phyloP scores from a whole-genome alignment of 192 early-diverging fungal genomes.

The Phycomyces blakesleeanus region DNA sequence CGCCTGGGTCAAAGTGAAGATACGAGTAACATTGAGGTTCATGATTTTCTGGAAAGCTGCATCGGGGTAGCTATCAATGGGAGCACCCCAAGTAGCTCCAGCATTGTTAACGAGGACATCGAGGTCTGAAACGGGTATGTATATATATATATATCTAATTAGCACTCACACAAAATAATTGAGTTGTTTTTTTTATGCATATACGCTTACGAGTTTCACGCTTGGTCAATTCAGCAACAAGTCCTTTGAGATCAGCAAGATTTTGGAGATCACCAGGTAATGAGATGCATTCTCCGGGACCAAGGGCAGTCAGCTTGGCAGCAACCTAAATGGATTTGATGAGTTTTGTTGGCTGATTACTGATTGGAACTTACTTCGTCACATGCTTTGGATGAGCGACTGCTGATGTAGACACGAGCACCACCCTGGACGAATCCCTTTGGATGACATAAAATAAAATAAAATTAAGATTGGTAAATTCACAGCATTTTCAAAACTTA shows the following conservation, averaged over 20 bases:
- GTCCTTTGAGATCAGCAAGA: constrained; percentile 47
- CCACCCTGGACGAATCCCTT: constrained; percentile 80
- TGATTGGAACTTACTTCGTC: constrained; percentile 27
- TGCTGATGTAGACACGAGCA: constrained; percentile 88
- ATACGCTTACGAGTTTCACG: constrained; percentile 51
- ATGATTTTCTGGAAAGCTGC: constrained; percentile 69
- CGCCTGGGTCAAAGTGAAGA: constrained; percentile 76
- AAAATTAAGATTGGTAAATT: neutral
- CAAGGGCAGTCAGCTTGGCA: constrained; percentile 57
- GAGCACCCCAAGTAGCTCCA: constrained; percentile 59
- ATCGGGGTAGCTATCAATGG: constrained; percentile 55
- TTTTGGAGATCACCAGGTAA: constrained; percentile 71
- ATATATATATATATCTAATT: too few relatives aligned
- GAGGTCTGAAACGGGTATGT: constrained; percentile 49
- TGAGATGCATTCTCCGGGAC: constrained; percentile 69
- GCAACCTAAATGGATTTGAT: constrained; percentile 40
- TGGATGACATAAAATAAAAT: neutral
- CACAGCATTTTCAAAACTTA: constrained; percentile 10
- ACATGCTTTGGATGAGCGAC: constrained; percentile 62
- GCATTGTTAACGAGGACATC: constrained; percentile 89
- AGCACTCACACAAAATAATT: too few relatives aligned
- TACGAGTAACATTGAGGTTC: constrained; percentile 79
- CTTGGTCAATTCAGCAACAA: constrained; percentile 54
- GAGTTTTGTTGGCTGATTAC: neutral
- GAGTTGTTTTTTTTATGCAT: too few relatives aligned